Conservation (phyloP, 352 stramenopile species). For the Pythium chondricola region DNA sequence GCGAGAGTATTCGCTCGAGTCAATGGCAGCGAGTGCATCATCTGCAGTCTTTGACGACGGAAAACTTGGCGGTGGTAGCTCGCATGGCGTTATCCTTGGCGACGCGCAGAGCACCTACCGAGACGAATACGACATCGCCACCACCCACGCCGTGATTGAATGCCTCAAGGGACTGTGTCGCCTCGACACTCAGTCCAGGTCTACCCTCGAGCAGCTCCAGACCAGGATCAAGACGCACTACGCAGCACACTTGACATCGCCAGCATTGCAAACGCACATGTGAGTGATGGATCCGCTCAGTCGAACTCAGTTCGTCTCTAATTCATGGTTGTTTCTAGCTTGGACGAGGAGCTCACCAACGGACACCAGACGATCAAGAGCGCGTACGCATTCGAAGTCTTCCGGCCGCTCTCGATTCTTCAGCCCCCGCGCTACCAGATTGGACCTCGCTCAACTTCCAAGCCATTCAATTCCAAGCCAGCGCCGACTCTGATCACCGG, state of each 20-base stretch:
- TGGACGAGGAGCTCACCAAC: background rate
- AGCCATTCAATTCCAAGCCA: background rate
- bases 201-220: constrained; percentile 2
- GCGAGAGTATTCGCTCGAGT: background rate
- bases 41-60: constrained; percentile 20
- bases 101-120: background rate
- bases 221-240: constrained; percentile 6
- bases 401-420: constrained; percentile 10
- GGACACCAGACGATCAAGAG: background rate
- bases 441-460: background rate
- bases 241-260: constrained; percentile 2
- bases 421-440: constrained; percentile 3
- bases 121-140: constrained; percentile 8
- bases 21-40: constrained; percentile 1
- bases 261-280: constrained; percentile 12
- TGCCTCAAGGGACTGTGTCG: constrained; percentile 5
- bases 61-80: constrained; percentile 11
- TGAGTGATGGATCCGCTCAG: background rate
- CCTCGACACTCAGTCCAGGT: background rate
- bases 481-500: constrained; percentile 34
- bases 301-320: background rate
- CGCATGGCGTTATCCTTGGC: constrained; percentile 12
- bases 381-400: constrained; percentile 9
- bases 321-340: background rate
- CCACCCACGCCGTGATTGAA: constrained; percentile 3